Conservation (phyloP, 139 green algal species). For the Deuterostichococcus epilithicus region DNA sequence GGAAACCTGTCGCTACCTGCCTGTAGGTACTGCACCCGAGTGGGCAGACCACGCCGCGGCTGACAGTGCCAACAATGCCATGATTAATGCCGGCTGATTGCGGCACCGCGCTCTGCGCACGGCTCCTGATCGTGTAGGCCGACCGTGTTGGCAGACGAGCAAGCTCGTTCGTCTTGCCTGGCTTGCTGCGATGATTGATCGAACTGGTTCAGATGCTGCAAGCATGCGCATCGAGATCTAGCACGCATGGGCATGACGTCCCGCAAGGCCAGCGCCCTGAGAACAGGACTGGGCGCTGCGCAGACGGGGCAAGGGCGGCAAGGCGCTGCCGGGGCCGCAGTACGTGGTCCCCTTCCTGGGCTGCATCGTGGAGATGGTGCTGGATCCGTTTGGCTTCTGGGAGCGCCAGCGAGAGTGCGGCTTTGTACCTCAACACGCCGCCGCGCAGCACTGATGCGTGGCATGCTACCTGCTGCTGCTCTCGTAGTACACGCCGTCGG, state of each 20-base stretch:
- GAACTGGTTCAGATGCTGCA: too few relatives aligned
- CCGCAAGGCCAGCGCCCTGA: too few relatives aligned
- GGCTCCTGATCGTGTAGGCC: neutral
- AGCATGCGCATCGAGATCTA: too few relatives aligned
- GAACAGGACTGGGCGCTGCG: neutral
- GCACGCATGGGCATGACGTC: too few relatives aligned
- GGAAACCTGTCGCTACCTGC: conserved; percentile 2
- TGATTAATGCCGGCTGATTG: neutral
- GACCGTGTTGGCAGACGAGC: neutral
- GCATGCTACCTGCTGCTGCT: neutral
- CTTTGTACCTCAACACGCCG: too few relatives aligned
- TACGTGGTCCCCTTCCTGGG: conserved; percentile 65
- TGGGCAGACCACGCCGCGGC: too few relatives aligned
- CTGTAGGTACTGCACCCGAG: too few relatives aligned
- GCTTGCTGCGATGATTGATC: neutral
- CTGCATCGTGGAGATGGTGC: conserved; percentile 76
- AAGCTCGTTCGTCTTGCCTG: neutral
- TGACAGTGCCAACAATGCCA: too few relatives aligned
- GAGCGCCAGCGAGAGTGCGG: conserved; percentile 31
- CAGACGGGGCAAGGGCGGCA: conserved; percentile 36
- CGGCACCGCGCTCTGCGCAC: neutral
- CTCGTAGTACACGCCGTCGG: neutral
- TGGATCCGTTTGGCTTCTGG: conserved; percentile 58
- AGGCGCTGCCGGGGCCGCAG: conserved; percentile 41
- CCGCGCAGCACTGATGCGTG: neutral